Conservation (phyloP, 805 yeast genomes). For the Debaryomyces hansenii region DNA sequence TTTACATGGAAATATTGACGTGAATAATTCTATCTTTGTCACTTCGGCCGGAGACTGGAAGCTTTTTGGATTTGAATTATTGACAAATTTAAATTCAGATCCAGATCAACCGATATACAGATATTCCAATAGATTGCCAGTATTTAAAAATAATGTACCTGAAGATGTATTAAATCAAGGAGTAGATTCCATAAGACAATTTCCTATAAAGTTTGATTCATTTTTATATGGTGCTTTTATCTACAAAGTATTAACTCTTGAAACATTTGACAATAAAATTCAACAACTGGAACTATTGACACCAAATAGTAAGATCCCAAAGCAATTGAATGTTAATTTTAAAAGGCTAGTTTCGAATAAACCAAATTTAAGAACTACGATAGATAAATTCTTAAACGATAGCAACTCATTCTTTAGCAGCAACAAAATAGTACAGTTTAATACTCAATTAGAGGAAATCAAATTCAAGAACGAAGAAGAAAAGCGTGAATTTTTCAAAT, state of each 20-base stretch:
- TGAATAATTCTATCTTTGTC: slow-evolving; percentile 57
- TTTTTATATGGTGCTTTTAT: slow-evolving; percentile 62
- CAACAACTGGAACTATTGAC: slow-evolving; percentile 6
- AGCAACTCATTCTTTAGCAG: slow-evolving; percentile 23
- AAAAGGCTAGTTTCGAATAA: slow-evolving; percentile 40
- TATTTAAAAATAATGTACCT: slow-evolving; percentile 39
- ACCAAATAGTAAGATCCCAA: slow-evolving; percentile 30
- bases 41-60: slow-evolving; percentile 78
- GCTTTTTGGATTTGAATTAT: slow-evolving; percentile 75
- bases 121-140: slow-evolving; percentile 22
- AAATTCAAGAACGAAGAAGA: slow-evolving; percentile 54
- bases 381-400: slow-evolving; percentile 28
- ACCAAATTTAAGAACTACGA: slow-evolving; percentile 33
- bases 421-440: slow-evolving; percentile 52
- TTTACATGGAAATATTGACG: slow-evolving; percentile 62
- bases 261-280: slow-evolving; percentile 5
- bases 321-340: slow-evolving; percentile 31
- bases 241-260: slow-evolving; percentile 40
- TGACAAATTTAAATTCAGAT: slow-evolving; percentile 49
- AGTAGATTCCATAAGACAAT: slow-evolving; percentile 34
- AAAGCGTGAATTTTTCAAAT: slow-evolving; percentile 45
- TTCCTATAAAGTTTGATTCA: slow-evolving; percentile 57
- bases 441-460: slow-evolving; percentile 54
- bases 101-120: slow-evolving; percentile 46
- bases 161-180: slow-evolving; percentile 49